Percentiles rank a stretch among this genome's conserved stretches.
Evolutionary conservation across 2,329 filamentous ascomycete species (phyloP).

Genomic region (Penicillium sp.): DNA sequence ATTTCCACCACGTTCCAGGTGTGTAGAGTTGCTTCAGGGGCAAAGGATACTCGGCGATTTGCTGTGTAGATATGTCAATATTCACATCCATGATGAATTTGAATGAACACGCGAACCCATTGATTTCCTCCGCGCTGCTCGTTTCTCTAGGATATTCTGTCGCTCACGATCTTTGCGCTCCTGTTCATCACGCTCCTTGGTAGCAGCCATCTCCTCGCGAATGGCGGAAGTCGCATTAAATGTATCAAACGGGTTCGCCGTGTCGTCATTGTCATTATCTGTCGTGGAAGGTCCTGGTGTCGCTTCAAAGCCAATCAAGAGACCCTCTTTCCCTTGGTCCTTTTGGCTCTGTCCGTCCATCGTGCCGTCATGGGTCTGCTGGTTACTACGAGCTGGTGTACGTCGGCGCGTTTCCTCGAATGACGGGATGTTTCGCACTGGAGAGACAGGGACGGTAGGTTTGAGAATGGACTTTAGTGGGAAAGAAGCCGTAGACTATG

Average conservation of each 20-base stretch:
- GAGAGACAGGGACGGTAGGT: slow-evolving; percentile 65
- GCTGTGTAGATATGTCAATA: slow-evolving; percentile 45
- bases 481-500: slow-evolving; percentile 41
- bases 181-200: slow-evolving; percentile 66
- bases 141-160: slow-evolving; percentile 62
- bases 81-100: not conserved
- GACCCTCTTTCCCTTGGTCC: slow-evolving; percentile 28
- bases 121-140: slow-evolving; percentile 88
- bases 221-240: slow-evolving; percentile 43
- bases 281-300: slow-evolving; percentile 33
- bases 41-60: slow-evolving; percentile 92
- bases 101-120: slow-evolving; percentile 52
- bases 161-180: slow-evolving; percentile 60
- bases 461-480: slow-evolving; percentile 73
- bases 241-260: slow-evolving; percentile 49
- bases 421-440: slow-evolving; percentile 64
- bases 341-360: slow-evolving; percentile 11
- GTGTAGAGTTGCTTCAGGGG: slow-evolving; percentile 92
- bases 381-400: slow-evolving; percentile 36
- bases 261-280: slow-evolving; percentile 42
- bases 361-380: slow-evolving; percentile 17
- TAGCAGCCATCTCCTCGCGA: slow-evolving; percentile 58
- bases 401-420: slow-evolving; percentile 52
- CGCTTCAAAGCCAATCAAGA: slow-evolving; percentile 46
- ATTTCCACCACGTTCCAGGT: slow-evolving; percentile 95